A percentile compares a stretch with the other conserved stretches of the same genome.
phyloP scores from a whole-genome alignment of 495 filamentous ascomycete species.

The Daldinia caldariorum region DNA sequence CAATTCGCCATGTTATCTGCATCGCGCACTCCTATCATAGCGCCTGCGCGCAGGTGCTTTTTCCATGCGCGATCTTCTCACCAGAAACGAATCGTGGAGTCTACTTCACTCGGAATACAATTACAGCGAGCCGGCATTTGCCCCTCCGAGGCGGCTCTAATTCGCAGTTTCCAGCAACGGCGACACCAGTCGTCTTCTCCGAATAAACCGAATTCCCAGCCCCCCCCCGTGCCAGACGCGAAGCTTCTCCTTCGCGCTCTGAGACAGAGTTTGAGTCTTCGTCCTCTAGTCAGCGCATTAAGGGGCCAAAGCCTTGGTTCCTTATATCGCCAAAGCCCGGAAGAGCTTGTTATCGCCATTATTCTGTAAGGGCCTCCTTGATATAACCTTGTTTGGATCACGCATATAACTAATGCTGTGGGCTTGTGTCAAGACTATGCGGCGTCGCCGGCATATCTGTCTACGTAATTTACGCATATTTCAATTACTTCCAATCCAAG shows the following conservation, averaged over 20 bases:
- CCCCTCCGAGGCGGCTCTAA: slow-evolving; percentile 6
- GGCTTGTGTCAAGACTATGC: slow-evolving; percentile 42
- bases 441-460: slow-evolving; percentile 63
- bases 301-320: slow-evolving; percentile 47
- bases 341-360: slow-evolving; percentile 53
- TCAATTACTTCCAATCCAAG: slow-evolving; percentile 69
- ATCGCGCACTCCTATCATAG: slow-evolving; percentile 12
- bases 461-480: slow-evolving; percentile 71
- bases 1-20: slow-evolving; percentile 25
- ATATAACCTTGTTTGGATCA: background rate
- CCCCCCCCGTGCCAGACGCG: slow-evolving; percentile 37
- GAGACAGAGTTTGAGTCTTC: slow-evolving; percentile 46
- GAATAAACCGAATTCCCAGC: slow-evolving; percentile 32
- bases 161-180: slow-evolving; percentile 30
- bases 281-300: slow-evolving; percentile 48
- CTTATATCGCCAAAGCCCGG: slow-evolving; percentile 52
- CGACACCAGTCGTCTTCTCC: slow-evolving; percentile 45
- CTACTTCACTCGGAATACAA: slow-evolving; percentile 1
- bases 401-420: slow-evolving; percentile 30
- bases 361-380: slow-evolving; percentile 35
- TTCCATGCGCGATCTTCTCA: slow-evolving; percentile 32
- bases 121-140: background rate
- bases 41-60: slow-evolving; percentile 18
- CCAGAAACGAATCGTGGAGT: slow-evolving; percentile 17
- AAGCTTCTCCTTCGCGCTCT: slow-evolving; percentile 47